Conservation (phyloP, 2,329 filamentous ascomycete genomes). For the Clonostachys rosea region DNA sequence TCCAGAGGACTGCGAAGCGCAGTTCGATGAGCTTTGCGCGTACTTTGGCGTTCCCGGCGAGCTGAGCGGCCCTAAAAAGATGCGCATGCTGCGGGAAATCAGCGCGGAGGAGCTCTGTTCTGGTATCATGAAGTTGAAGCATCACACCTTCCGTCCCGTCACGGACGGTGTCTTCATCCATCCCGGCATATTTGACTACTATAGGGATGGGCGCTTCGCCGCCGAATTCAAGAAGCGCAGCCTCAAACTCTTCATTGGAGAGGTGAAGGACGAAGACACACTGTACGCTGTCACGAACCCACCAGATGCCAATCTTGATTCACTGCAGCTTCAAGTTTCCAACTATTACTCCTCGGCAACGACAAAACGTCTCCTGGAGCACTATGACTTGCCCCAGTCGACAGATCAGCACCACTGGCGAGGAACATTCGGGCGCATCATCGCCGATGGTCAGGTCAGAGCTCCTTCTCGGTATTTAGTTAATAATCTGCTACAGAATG, state of each 20-base stretch:
- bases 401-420: constrained; percentile 25
- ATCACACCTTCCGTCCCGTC: constrained; percentile 38
- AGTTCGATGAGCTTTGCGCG: constrained; percentile 35
- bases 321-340: constrained; percentile 26
- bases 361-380: constrained; percentile 23
- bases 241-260: constrained; percentile 31
- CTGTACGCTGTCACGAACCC: constrained; percentile 33
- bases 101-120: constrained; percentile 20
- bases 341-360: constrained; percentile 37
- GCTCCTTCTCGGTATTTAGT: constrained; percentile 25
- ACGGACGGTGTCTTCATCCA: constrained; percentile 34
- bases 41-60: constrained; percentile 19
- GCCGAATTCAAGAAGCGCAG: constrained; percentile 23
- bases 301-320: constrained; percentile 21
- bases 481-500: constrained; percentile 20
- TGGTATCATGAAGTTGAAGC: constrained; percentile 27
- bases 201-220: constrained; percentile 26
- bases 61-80: constrained; percentile 16
- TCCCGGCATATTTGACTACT: constrained; percentile 27
- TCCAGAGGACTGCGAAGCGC: constrained; percentile 23
- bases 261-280: constrained; percentile 36
- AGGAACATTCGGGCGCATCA: constrained; percentile 26
- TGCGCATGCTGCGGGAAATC: constrained; percentile 22
- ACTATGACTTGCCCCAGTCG: constrained; percentile 24
- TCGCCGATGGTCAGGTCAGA: constrained; percentile 31